phyloP scores from a whole-genome alignment of 2,329 filamentous ascomycete genomes.

The Westerdykella ornata region DNA sequence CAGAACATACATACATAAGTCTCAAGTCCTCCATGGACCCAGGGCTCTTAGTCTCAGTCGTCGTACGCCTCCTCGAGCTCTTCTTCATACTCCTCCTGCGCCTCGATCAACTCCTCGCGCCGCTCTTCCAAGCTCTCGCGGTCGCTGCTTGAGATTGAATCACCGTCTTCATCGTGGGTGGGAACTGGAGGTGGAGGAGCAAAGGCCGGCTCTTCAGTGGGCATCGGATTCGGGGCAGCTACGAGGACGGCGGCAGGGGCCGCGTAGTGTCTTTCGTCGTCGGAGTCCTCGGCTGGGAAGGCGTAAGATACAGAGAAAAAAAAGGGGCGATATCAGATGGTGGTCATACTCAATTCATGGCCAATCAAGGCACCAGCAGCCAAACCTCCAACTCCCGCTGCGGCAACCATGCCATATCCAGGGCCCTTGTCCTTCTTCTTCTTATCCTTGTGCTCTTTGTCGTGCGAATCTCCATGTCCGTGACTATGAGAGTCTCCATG shows the following conservation, averaged over 20 bases:
- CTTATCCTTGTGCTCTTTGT: slow-evolving; percentile 28
- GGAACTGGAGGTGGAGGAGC: slow-evolving; percentile 29
- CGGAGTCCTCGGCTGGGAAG: slow-evolving; percentile 25
- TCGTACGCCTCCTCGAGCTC: not conserved
- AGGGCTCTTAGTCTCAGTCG: no score
- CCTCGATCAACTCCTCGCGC: slow-evolving; percentile 48
- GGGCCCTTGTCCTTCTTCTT: slow-evolving; percentile 39
- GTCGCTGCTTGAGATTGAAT: slow-evolving; percentile 35
- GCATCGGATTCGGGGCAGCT: slow-evolving; percentile 4
- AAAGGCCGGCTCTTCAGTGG: slow-evolving; percentile 14
- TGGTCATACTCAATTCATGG: slow-evolving; percentile 52
- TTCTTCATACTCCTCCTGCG: slow-evolving; percentile 30
- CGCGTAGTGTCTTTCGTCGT: slow-evolving; percentile 22
- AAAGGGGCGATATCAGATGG: slow-evolving; percentile 4
- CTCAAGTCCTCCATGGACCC: no score
- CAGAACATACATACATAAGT: no score
- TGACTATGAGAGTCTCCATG: slow-evolving; percentile 11
- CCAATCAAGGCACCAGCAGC: slow-evolving; percentile 55
- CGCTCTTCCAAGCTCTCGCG: slow-evolving; percentile 47
- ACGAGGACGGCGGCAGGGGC: slow-evolving; percentile 5
- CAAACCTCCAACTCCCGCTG: slow-evolving; percentile 53
- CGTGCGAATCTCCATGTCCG: slow-evolving; percentile 7
- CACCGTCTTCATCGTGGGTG: slow-evolving; percentile 40
- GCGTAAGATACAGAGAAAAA: not conserved
- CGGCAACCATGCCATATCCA: slow-evolving; percentile 46